Evolutionary conservation across 495 filamentous ascomycete genomes (phyloP), one percentile per base, ranked within the genome.

Genomic region (Aspergillus baeticus): DNA sequence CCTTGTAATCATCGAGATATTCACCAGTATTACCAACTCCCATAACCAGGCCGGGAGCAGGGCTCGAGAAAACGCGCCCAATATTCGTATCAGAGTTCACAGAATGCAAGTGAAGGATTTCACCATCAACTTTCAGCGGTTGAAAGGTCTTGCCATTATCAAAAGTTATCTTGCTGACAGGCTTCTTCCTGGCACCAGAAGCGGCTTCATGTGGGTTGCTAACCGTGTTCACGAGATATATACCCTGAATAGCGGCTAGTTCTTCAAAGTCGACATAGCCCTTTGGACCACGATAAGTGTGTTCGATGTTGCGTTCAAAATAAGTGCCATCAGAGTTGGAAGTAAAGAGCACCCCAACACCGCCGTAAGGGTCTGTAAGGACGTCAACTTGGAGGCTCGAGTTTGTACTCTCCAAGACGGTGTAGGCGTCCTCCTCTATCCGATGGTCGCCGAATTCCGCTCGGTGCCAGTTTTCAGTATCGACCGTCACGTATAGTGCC

Each of bases 321-420:
- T 95, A 96, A 2, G 92, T 96, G 39, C 94, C 94, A 64, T 97
- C 94, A 17, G 90, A 96, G 62, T 98, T 98, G 64, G 93, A 97
- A 8, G 89, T 93, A 61, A 95, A 90, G 17, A 97, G 77, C 2
- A 88, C 83, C 20, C 94, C 94, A 82, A 96, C 90, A 5, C 88
- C 85, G 34, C 75, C 82, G 14, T 2, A 74, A 75, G 29, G 77
- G 71, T 55, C 67, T 66, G 85, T 89, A 77, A 91, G 83, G 58
- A 98, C 92, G 76, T 98, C 92, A 37, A 98, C 85, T 69, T 97
- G 92, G 57, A 98, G 90, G 74, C 92, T 96, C 77, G 98, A 96
- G 60, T 96, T 90, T 15, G 94, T 97, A 58, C 90, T 92, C 72
- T 97, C 93, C 26, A 98, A 78, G 20, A 98, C 78, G 1, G 94